Conservation (phyloP, 257 asterid genomes). For the Ligustrum vulgare region DNA sequence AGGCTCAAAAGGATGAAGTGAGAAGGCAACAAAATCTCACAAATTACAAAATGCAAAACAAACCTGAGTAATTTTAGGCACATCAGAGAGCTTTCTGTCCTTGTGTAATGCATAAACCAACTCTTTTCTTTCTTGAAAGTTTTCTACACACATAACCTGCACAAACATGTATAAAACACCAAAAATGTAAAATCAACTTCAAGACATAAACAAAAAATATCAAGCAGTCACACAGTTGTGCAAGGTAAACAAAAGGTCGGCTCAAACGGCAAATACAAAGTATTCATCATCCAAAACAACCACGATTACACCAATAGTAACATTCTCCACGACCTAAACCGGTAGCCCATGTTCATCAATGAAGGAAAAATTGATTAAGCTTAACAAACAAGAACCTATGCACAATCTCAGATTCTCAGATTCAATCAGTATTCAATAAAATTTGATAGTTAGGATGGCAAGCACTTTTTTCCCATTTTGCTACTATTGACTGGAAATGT, state of each 20-base stretch:
- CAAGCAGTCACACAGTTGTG: background rate
- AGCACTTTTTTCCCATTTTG: background rate
- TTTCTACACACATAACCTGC: constrained; percentile 75
- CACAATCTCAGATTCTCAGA: background rate
- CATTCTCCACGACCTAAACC: background rate
- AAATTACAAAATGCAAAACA: background rate
- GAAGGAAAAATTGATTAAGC: background rate
- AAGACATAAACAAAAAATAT: background rate
- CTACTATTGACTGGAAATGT: background rate
- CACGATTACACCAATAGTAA: background rate
- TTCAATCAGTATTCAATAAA: background rate
- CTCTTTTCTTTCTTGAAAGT: constrained; percentile 70
- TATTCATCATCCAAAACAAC: background rate
- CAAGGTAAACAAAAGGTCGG: background rate
- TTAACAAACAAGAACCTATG: background rate
- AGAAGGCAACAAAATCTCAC: background rate
- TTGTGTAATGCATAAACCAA: constrained; percentile 62
- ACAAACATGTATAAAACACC: constrained; percentile 2
- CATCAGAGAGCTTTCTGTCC: constrained; percentile 60
- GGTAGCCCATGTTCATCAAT: background rate
- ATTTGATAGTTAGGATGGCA: background rate
- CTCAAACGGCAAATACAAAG: background rate
- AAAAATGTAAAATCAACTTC: background rate
- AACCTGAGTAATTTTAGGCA: constrained; percentile 79
- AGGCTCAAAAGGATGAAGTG: background rate